These are phyloP conservation scores for Cochlearia excelsa DNA, from an alignment of 345 rosid genomes.

Conservation along the genomic window DNA sequence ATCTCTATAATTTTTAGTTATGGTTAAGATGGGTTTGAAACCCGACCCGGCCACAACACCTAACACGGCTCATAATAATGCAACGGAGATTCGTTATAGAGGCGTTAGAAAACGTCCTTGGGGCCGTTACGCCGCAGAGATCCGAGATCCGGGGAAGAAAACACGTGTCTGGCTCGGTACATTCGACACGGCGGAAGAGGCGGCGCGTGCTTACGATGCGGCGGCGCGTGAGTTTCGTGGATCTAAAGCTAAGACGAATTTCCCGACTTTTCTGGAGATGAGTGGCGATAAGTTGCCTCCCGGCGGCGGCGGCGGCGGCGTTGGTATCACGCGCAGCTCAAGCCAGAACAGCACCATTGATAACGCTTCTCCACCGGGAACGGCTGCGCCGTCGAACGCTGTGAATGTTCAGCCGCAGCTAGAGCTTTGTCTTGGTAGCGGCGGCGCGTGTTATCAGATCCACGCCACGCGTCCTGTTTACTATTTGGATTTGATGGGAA, in stretches of 20 bases:
- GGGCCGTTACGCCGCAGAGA: slow-evolving; percentile 1
- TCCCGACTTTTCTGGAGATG: not conserved
- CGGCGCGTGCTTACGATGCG: not conserved
- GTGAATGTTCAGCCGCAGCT: not conserved
- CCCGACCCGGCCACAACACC: not conserved
- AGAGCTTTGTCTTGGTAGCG: not conserved
- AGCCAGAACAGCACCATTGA: not conserved
- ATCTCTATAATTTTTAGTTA: not conserved
- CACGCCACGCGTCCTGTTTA: not conserved
- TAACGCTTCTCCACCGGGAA: not conserved
- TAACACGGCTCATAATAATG: not conserved
- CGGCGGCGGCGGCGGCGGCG: not conserved
- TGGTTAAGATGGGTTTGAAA: not conserved
- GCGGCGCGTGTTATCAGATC: slow-evolving; percentile 2
- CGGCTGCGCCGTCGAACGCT: not conserved
- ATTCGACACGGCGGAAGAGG: not conserved
- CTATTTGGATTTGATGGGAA: not conserved
- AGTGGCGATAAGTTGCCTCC: not conserved
- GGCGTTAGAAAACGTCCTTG: not conserved
- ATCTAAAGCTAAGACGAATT: not conserved
- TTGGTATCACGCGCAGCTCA: not conserved
- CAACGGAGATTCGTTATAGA: not conserved
- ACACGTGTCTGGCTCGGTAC: not conserved
- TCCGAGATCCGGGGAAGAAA: not conserved
- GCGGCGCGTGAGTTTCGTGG: slow-evolving; percentile 1